Percentiles rank a stretch among this genome's conserved stretches.
Evolutionary conservation across 1,284 basidiomycete species (phyloP).

Genomic region (Fistulinella cinereoalba): DNA sequence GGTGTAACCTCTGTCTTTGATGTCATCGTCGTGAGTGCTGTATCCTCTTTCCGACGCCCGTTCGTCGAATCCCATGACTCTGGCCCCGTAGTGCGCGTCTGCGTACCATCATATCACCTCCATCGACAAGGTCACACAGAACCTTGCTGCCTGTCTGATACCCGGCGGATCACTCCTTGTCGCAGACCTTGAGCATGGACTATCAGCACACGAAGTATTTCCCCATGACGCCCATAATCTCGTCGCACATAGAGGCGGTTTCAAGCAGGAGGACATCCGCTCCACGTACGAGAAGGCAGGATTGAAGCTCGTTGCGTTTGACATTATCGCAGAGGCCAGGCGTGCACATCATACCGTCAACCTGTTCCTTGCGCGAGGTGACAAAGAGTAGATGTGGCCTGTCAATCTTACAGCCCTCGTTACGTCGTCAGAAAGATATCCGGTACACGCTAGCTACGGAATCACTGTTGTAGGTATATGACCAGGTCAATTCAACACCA

Average conservation of each 20-base stretch:
- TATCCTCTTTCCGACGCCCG: not conserved
- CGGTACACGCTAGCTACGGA: constrained; percentile 1
- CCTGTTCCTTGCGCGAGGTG: constrained; percentile 54
- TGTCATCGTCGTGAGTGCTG: constrained; percentile 50
- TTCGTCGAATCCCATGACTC: not conserved
- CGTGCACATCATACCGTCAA: constrained; percentile 35
- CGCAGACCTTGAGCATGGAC: constrained; percentile 45
- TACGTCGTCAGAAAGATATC: not conserved
- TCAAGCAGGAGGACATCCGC: constrained; percentile 46
- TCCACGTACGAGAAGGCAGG: constrained; percentile 48
- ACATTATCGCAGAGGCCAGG: constrained; percentile 33
- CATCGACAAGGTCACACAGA: constrained; percentile 48
- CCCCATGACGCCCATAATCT: constrained; percentile 36
- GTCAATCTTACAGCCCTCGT: too few relatives aligned
- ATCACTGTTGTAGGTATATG: not conserved
- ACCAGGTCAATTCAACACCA: constrained; percentile 37
- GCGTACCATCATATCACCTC: constrained; percentile 68
- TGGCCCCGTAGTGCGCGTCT: constrained; percentile 50
- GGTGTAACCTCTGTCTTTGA: constrained; percentile 46
- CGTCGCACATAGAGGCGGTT: constrained; percentile 53
- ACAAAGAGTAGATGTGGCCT: too few relatives aligned
- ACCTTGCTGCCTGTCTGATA: constrained; percentile 54
- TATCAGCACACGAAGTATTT: constrained; percentile 22
- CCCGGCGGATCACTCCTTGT: constrained; percentile 62
- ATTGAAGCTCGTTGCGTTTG: constrained; percentile 42